Evolutionary conservation across 441 rosid genomes (phyloP).

Genomic region (Isatis lusitanica): DNA sequence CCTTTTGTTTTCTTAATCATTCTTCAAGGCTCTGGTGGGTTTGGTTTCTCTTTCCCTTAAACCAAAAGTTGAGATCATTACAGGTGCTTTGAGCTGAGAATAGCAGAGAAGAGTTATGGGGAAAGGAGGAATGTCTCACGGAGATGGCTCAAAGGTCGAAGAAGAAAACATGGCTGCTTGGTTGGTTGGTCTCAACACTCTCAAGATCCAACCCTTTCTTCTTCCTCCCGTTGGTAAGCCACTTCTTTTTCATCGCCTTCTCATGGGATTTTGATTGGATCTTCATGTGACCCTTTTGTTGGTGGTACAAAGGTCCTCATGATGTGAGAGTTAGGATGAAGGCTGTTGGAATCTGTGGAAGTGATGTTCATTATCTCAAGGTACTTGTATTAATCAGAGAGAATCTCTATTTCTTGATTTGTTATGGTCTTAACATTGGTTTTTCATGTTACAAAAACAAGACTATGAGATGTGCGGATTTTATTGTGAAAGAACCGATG

Average conservation of each 20-base stretch:
- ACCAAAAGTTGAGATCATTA: constrained; percentile 13
- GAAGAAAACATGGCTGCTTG: constrained; percentile 93
- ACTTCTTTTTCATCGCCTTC: not conserved
- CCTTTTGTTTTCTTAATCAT: not conserved
- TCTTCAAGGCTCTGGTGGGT: not conserved
- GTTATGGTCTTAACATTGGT: constrained; percentile 5
- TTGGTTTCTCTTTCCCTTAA: constrained; percentile 4
- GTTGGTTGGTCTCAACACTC: constrained; percentile 75
- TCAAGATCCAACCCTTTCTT: constrained; percentile 83
- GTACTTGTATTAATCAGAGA: constrained; percentile 32
- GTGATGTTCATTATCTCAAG: constrained; percentile 96
- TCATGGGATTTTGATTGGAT: not conserved
- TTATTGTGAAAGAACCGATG: constrained; percentile 87
- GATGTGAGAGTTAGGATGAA: constrained; percentile 89
- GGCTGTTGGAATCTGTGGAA: constrained; percentile 93
- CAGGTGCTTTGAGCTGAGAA: constrained; percentile 4
- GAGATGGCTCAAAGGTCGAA: constrained; percentile 43
- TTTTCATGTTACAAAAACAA: constrained; percentile 24
- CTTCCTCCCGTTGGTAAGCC: constrained; percentile 79
- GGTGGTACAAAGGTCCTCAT: constrained; percentile 54
- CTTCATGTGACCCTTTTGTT: constrained; percentile 12
- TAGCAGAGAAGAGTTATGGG: constrained; percentile 43
- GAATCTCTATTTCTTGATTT: not conserved
- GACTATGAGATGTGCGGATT: constrained; percentile 70
- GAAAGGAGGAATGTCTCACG: constrained; percentile 70